Evolutionary conservation across 2,329 filamentous ascomycete species (phyloP), one percentile per base, ranked within the genome.

Genomic region (Penicillium rolfsii): DNA sequence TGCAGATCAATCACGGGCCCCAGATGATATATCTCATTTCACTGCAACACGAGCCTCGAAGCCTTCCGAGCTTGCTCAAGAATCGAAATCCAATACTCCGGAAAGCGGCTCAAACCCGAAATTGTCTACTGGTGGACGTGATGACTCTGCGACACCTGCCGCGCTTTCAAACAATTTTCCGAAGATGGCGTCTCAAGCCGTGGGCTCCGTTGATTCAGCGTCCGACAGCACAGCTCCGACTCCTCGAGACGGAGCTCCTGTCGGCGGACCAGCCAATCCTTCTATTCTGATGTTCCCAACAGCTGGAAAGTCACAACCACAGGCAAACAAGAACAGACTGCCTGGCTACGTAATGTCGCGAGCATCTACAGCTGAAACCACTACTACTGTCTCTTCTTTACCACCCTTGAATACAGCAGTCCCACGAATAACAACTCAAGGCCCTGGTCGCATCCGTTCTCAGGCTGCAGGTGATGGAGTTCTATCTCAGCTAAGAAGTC

Each of bases 401-500:
- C 62, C 71, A 1, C 69, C 73, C 4, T 58, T 75, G 19, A 73
- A 74, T 54, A 76, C 73, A 40, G 62, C 67, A 19, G 55, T 75
- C 40, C 67, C 71, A 40, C 61, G 67, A n/a, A 48, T 60, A 28
- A 56, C 58, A 19, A 58, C 55, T 24, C 65, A 65, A 52, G 60
- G 66, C 50, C 64, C 63, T 28, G 62, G 66, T 11, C 56, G 64
- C 28, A 69, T 63, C 48, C 71, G 63, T 24, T 59, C 65, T 16
- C 59, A 69, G 46, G 52, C 56, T 26, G 49, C 58, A 28, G 57
- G 63, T 40, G 71, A 74, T 57, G 65, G 74, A 59, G 77, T 77
- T 63, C 73, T 84, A 57, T 79, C 80, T 53, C 89, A 90, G 67
- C 89, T 97, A 82, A 87, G 90, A 64, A 91, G 91, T 70, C 93